Base-by-base conservation (phyloP, 768 basidiomycete species). In the Mycena venus region DNA sequence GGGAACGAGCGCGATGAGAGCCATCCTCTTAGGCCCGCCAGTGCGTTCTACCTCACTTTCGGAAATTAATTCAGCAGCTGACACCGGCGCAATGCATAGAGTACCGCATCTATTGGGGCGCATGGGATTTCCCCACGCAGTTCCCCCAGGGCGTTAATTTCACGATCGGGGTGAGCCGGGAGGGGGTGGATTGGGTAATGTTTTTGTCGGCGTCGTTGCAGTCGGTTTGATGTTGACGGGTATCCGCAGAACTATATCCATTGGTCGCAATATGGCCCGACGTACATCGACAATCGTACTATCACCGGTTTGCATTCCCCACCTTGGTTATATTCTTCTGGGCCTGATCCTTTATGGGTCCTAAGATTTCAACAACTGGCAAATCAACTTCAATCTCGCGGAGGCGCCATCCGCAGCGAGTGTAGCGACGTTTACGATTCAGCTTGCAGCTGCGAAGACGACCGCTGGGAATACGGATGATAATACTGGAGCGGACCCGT, bases 111-210 rank as follows among this genome's bases (percentile, higher is more conserved):
- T 77, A 72, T 73, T 82, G 80, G 79, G 81, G 81, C n/a, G 79
- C 81, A 10, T 82, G 79, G 78, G 79, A 81, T 60, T 82, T 80
- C 65, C 78, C 78, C 15, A 78, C 72, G 10, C 78, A 82, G 38
- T 82, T 82, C 62, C 81, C 81, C 2, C 67, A 68, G 2, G 81
- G 81, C 27, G 81, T 81, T 2, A 82, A 82, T 66, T 82, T 81
- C 53, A 82, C 81, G 0, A 65, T 82, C 53, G 81, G 81, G 29
- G 44, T 69, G 36, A 81, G 80, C 42, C 60, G 65, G 1, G 78
- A 78, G 29, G 68, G 62, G 17, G 61, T 61, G 4, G 80, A 82
- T 56, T 82, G 78, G 77, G 76, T 73, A 23, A 36, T n/a, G 51
- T 11, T 42, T 53, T 23, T 5, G 8, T 31, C 14, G 11, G 0